A percentile compares a stretch with the other conserved stretches of the same genome.
These are phyloP conservation scores for Babesia bovis DNA, from an alignment of 169 alveolate species.

Conservation along the genomic window DNA sequence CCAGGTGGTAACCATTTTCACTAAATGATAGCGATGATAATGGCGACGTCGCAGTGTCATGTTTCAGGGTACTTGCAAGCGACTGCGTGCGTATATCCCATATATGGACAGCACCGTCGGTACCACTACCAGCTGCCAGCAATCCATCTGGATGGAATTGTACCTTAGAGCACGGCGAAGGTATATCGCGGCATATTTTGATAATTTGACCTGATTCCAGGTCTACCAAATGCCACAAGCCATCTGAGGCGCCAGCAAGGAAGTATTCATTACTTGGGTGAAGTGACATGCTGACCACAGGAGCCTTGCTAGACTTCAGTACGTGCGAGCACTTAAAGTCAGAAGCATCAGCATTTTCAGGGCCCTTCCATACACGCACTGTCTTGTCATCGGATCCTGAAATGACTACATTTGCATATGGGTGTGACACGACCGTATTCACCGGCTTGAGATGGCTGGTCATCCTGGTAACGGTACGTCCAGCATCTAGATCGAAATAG, in stretches of 20 bases:
- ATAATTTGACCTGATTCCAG: slow-evolving; percentile 75
- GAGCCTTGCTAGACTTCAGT: slow-evolving; percentile 74
- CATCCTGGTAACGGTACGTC: slow-evolving; percentile 59
- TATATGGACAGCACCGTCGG: slow-evolving; percentile 77
- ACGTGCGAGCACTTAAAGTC: slow-evolving; percentile 67
- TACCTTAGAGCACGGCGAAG: slow-evolving; percentile 64
- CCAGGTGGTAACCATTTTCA: slow-evolving; percentile 86
- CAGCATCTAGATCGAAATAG: slow-evolving; percentile 69
- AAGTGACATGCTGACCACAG: slow-evolving; percentile 67
- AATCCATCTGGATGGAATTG: slow-evolving; percentile 87
- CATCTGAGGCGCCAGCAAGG: slow-evolving; percentile 72
- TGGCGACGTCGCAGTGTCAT: slow-evolving; percentile 40
- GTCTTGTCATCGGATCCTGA: slow-evolving; percentile 81
- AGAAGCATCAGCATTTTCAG: slow-evolving; percentile 4
- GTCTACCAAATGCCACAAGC: slow-evolving; percentile 76
- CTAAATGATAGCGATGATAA: slow-evolving; percentile 71
- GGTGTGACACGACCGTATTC: slow-evolving; percentile 71
- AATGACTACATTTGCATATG: slow-evolving; percentile 28
- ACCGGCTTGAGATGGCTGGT: slow-evolving; percentile 75
- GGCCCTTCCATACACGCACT: slow-evolving; percentile 75
- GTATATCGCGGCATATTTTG: slow-evolving; percentile 68
- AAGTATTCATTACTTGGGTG: slow-evolving; percentile 83
- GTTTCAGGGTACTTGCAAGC: slow-evolving; percentile 27
- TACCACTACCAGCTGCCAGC: slow-evolving; percentile 78
- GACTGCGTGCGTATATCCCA: slow-evolving; percentile 81